Percentiles rank a stretch among this genome's conserved stretches.
phyloP scores from a whole-genome alignment of 768 basidiomycete species.

The Flagelloscypha sp. region DNA sequence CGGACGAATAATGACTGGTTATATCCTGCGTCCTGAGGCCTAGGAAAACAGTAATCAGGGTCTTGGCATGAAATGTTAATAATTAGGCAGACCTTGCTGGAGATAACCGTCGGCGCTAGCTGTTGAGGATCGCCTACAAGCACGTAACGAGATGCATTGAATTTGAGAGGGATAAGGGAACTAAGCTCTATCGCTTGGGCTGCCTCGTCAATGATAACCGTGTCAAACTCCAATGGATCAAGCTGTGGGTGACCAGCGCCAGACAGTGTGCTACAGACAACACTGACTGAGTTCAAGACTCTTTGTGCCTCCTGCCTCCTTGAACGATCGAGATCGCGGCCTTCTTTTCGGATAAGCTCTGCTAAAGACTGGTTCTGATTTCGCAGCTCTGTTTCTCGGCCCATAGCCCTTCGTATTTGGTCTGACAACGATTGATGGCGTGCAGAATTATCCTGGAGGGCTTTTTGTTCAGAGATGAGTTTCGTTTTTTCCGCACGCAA shows the following conservation, averaged over 20 bases:
- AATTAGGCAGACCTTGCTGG: slow-evolving; percentile 28
- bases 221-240: slow-evolving; percentile 81
- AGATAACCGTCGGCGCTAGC: slow-evolving; percentile 80
- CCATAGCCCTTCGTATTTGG: too few relatives aligned
- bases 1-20: slow-evolving; percentile 92
- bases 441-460: slow-evolving; percentile 48
- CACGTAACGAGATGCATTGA: slow-evolving; percentile 71
- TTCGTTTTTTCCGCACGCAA: slow-evolving; percentile 53
- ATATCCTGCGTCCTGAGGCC: slow-evolving; percentile 67
- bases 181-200: slow-evolving; percentile 95
- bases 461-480: slow-evolving; percentile 49
- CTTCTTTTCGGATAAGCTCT: too few relatives aligned
- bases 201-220: slow-evolving; percentile 96
- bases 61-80: background rate
- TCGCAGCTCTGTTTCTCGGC: too few relatives aligned
- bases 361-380: too few relatives aligned
- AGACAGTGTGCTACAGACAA: slow-evolving; percentile 90
- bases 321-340: too few relatives aligned
- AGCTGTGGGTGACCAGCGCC: slow-evolving; percentile 88
- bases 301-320: too few relatives aligned
- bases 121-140: slow-evolving; percentile 97
- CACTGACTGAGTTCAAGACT: slow-evolving; percentile 91
- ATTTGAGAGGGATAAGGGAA: slow-evolving; percentile 91
- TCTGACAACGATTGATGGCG: slow-evolving; percentile 51
- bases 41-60: slow-evolving; percentile 17